Evolutionary conservation across 2,329 filamentous ascomycete species (phyloP), one percentile per base, ranked within the genome.

Genomic region (Chaetomium strumarium): DNA sequence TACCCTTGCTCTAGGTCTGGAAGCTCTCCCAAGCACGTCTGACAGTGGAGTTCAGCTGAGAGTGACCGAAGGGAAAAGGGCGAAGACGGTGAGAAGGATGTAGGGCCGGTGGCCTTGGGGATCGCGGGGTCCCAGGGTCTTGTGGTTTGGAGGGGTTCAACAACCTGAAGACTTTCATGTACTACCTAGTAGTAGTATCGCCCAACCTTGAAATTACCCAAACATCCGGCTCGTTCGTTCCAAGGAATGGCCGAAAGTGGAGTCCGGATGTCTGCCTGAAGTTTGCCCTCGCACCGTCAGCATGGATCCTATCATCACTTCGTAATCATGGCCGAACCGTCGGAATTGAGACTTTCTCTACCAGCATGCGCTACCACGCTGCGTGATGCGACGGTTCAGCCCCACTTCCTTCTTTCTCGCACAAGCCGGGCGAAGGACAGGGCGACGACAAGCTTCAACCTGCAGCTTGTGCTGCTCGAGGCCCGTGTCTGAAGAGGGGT

Each of bases 91-190:
- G 24, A 24, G 24, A 24, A 24, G n/a, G 24, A 24, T 24, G 24
- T n/a, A n/a, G n/a, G n/a, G n/a, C 45, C 39, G 43, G 51, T 44
- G 51, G 54, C 51, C 29, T 41, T 45, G 24, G 41, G n/a, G 46
- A 40, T 42, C 46, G 51, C 42, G 20, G 46, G 46, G 51, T 46
- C 31, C 40, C 47, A 46, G 34, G 38, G 31, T 24, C 31, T 36
- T 40, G 16, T 7, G 16, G n/a, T 20, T 49, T 49, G 46, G 46
- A 49, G 47, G 47, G 36, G 36, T 16, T 11, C 9, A 33, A 37
- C n/a, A n/a, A n/a, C n/a, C n/a, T n/a, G n/a, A n/a, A n/a, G n/a
- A n/a, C n/a, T n/a, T n/a, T n/a, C n/a, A n/a, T n/a, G n/a, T n/a
- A n/a, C n/a, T n/a, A n/a, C n/a, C n/a, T n/a, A n/a, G 31, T 7